phyloP scores from a whole-genome alignment of 148 eudicot species.

The Drosera capensis region DNA sequence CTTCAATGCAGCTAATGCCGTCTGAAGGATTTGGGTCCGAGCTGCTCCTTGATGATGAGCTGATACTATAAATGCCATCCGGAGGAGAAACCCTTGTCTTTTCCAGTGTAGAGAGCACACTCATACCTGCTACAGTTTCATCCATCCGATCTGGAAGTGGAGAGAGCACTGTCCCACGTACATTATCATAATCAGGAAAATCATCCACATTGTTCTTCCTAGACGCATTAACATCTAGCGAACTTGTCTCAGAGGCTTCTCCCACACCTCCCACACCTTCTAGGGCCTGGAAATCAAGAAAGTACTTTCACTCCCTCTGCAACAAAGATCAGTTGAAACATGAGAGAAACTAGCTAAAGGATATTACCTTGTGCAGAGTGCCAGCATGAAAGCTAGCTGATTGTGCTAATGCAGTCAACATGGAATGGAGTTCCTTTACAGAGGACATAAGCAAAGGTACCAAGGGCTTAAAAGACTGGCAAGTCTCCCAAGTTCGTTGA shows the following conservation, averaged over 20 bases:
- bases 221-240: constrained; percentile 43
- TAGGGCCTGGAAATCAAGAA: constrained; percentile 46
- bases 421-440: constrained; percentile 67
- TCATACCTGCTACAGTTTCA: constrained; percentile 18
- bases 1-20: constrained; percentile 31
- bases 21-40: constrained; percentile 31
- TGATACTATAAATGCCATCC: constrained; percentile 46
- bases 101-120: constrained; percentile 33
- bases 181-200: constrained; percentile 24
- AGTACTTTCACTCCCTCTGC: constrained; percentile 2
- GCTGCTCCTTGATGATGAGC: constrained; percentile 32
- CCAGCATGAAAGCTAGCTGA: constrained; percentile 92
- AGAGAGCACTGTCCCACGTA: constrained; percentile 21
- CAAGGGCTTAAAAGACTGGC: constrained; percentile 49
- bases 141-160: constrained; percentile 31
- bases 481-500: constrained; percentile 55
- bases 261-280: constrained; percentile 91
- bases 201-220: constrained; percentile 26
- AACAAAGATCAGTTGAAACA: too few relatives aligned
- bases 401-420: constrained; percentile 67
- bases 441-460: constrained; percentile 57
- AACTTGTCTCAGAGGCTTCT: constrained; percentile 50
- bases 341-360: background rate
- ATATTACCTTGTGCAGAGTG: constrained; percentile 77
- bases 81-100: constrained; percentile 91